phyloP scores from a whole-genome alignment of 2,329 filamentous ascomycete species.

The Colletotrichum godetiae region DNA sequence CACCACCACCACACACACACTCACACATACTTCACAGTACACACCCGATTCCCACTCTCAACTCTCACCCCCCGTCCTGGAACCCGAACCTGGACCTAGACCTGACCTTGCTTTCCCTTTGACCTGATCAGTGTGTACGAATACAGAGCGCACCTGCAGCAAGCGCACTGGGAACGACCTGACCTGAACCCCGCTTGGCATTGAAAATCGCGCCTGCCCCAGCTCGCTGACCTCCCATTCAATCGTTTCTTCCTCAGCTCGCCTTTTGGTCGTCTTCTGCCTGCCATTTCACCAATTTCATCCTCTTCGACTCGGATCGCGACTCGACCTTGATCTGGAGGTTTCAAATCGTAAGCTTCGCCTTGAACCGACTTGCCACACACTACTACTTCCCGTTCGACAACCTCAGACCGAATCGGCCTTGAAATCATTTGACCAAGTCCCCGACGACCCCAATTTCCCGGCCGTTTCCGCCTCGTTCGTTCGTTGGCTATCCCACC shows the following conservation, averaged over 20 bases:
- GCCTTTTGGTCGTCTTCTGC: neutral
- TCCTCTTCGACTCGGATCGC: neutral
- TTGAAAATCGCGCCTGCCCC: slow-evolving; percentile 37
- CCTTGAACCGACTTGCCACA: neutral
- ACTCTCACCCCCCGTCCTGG: neutral
- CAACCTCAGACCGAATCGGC: neutral
- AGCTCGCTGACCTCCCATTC: slow-evolving; percentile 16
- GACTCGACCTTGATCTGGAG: neutral
- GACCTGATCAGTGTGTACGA: slow-evolving; percentile 27
- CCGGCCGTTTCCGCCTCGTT: slow-evolving; percentile 19
- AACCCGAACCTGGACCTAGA: neutral
- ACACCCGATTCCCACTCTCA: neutral
- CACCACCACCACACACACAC: neutral
- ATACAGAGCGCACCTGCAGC: slow-evolving; percentile 26
- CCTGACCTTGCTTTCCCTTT: slow-evolving; percentile 4
- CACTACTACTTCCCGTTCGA: neutral
- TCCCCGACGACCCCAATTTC: neutral
- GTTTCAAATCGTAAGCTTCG: neutral
- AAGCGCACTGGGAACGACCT: slow-evolving; percentile 30
- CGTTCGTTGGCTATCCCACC: neutral
- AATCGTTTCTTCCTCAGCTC: slow-evolving; percentile 8
- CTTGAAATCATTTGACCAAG: neutral
- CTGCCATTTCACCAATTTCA: neutral
- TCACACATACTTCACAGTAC: too few relatives aligned
- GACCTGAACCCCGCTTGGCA: slow-evolving; percentile 36